A percentile compares a stretch with the other conserved stretches of the same genome.
Evolutionary conservation across 257 asterid genomes (phyloP).

Genomic region (Solanum acaule): DNA sequence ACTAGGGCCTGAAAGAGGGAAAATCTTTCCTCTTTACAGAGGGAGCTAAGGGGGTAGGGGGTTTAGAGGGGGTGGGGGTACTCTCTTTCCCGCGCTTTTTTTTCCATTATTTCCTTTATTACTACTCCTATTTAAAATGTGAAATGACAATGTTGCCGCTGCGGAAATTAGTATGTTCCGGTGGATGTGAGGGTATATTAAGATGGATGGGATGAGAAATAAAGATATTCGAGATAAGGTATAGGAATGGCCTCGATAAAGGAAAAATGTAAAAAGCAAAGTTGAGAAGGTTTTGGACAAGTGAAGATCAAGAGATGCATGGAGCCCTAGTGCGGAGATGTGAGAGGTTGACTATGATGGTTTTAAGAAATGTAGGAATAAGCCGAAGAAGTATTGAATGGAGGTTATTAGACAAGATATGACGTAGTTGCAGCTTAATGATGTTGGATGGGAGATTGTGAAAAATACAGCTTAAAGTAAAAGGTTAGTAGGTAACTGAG

Average conservation of each 20-base stretch:
- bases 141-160: neutral
- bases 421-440: neutral
- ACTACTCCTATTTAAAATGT: neutral
- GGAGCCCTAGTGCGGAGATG: neutral
- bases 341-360: neutral
- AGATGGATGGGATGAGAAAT: neutral
- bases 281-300: neutral
- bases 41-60: neutral
- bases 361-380: too few species aligned
- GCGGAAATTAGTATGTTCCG: neutral
- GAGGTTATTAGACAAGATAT: neutral
- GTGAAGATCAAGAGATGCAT: neutral
- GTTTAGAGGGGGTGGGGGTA: too few species aligned
- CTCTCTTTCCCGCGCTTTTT: neutral
- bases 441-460: neutral
- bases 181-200: neutral
- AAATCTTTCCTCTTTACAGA: neutral
- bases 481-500: neutral
- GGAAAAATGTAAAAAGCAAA: neutral
- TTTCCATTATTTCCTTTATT: neutral
- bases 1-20: neutral
- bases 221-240: neutral
- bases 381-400: neutral
- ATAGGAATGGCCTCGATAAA: neutral
- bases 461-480: too few species aligned